phyloP scores from a whole-genome alignment of 2,329 filamentous ascomycete genomes.

The Monosporascus cannonballus region DNA sequence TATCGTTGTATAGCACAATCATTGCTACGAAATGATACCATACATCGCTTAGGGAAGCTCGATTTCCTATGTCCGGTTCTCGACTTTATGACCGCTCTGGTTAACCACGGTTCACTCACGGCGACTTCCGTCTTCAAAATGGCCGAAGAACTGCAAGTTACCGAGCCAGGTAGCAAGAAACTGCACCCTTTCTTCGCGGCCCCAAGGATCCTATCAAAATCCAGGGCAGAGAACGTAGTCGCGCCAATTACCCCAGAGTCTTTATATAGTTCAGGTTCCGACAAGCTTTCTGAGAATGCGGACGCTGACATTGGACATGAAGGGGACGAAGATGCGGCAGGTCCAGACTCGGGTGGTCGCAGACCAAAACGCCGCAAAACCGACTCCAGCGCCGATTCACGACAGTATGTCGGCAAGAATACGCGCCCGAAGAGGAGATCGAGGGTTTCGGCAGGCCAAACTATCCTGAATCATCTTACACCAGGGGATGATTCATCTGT shows the following conservation, averaged over 20 bases:
- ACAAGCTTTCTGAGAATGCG: conserved; percentile 7
- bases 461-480: conserved; percentile 12
- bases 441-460: conserved; percentile 9
- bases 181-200: conserved; percentile 50
- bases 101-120: too few species aligned
- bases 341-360: conserved; percentile 16
- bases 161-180: conserved; percentile 33
- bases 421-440: conserved; percentile 9
- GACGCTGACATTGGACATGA: conserved; percentile 16
- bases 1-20: too few species aligned
- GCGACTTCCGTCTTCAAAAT: conserved; percentile 34
- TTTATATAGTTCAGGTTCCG: conserved; percentile 24
- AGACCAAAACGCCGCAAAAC: conserved; percentile 39
- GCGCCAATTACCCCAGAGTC: conserved; percentile 25
- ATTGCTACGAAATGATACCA: too few species aligned
- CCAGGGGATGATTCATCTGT: conserved; percentile 2
- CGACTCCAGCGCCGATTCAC: conserved; percentile 19
- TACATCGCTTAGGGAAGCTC: neutral
- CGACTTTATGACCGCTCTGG: too few species aligned
- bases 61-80: neutral
- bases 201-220: conserved; percentile 15
- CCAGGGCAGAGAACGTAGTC: conserved; percentile 4
- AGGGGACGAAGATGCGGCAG: conserved; percentile 11
- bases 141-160: conserved; percentile 31
- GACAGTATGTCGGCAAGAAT: conserved; percentile 4